Evolutionary conservation across 148 eudicot genomes (phyloP).

Genomic region (Drosera capensis): DNA sequence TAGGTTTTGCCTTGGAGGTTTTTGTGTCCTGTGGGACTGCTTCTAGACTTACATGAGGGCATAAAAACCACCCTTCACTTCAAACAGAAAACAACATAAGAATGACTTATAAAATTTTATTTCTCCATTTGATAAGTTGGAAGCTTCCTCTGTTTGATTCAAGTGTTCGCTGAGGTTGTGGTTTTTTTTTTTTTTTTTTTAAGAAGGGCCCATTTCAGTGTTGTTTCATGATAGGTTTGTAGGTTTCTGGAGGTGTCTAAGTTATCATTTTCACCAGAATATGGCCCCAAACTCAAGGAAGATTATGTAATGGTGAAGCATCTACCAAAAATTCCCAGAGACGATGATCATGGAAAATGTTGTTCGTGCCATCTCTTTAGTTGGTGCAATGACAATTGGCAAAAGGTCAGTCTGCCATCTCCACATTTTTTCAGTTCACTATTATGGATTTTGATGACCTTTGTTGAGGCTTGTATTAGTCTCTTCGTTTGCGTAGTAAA

Average conservation of each 20-base stretch:
- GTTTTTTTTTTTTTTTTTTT: background rate
- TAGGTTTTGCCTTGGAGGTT: no score
- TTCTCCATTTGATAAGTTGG: no score
- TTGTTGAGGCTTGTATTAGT: background rate
- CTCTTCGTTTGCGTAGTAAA: background rate
- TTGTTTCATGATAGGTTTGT: slow-evolving; percentile 54
- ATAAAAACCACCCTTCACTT: no score
- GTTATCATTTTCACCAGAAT: slow-evolving; percentile 86
- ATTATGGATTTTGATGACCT: no score
- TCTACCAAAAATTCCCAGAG: slow-evolving; percentile 53
- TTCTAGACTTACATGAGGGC: no score
- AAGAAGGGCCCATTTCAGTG: background rate
- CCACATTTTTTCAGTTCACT: background rate
- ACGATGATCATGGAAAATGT: slow-evolving; percentile 48
- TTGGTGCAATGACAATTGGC: slow-evolving; percentile 97
- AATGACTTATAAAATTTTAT: no score
- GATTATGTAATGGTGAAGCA: slow-evolving; percentile 90
- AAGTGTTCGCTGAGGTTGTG: background rate
- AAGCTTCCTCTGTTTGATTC: background rate
- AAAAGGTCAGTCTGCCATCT: slow-evolving; percentile 42
- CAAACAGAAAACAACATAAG: no score
- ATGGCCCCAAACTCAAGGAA: slow-evolving; percentile 95
- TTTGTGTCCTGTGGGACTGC: no score
- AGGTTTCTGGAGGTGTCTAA: slow-evolving; percentile 91
- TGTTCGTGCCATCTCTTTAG: slow-evolving; percentile 60